Base-by-base conservation (phyloP, 192 early-diverging fungal species). In the Allomyces macrogynus region DNA sequence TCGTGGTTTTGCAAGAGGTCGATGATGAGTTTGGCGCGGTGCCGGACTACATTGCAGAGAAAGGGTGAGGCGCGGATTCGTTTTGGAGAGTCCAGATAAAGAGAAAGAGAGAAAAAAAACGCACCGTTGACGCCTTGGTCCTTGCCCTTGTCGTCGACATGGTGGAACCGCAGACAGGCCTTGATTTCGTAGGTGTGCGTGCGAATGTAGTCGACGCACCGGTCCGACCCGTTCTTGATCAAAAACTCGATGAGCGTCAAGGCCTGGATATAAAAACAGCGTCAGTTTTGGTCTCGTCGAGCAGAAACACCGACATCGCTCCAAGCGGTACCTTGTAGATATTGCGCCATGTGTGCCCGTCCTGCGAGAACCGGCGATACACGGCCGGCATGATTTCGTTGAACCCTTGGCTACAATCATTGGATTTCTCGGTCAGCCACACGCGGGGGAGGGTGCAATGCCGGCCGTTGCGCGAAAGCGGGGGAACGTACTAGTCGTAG, bases 371-470 rank as follows among this genome's bases (percentile, higher is more conserved):
- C 23, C 86, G 82, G 66, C 86, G 80, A 72, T 91, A 96, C 61
- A 96, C 85, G 27, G 87, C 88, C 1, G 91, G 80, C 91, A 98
- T 94, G 66, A 96, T 91, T 70, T 98, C 95, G 67, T 89, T 88
- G 70, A 95, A 94, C 68, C 88, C 77, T 78, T 88, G 85, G 66
- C 90, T 92, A 71, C 63, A 62, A n/a, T n/a, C n/a, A n/a, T n/a
- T n/a, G n/a, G n/a, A n/a, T n/a, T n/a, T n/a, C n/a, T n/a, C n/a
- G n/a, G n/a, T n/a, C n/a, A n/a, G n/a, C n/a, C n/a, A n/a, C n/a
- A n/a, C n/a, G n/a, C n/a, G n/a, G n/a, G n/a, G n/a, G n/a, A n/a
- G n/a, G n/a, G n/a, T n/a, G n/a, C n/a, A n/a, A n/a, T n/a, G n/a
- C n/a, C n/a, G n/a, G n/a, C n/a, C n/a, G n/a, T n/a, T n/a, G n/a